A percentile compares a stretch with the other conserved stretches of the same genome.
Evolutionary conservation across 352 stramenopile species (phyloP).

Genomic region (Globisporangium cederbergense): DNA sequence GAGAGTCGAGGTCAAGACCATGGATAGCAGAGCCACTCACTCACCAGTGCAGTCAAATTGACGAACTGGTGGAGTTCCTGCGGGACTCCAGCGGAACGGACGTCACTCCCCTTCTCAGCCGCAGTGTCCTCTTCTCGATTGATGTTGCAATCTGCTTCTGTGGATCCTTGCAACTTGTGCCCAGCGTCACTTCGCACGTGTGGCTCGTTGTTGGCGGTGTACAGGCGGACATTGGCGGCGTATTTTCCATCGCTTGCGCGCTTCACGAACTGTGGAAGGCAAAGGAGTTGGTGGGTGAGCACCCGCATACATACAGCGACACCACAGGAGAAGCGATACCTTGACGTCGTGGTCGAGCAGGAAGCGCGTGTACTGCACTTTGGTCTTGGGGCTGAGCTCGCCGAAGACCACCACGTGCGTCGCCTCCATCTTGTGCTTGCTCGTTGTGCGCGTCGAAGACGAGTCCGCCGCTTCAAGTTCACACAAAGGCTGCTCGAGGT

Average conservation of each 20-base stretch:
- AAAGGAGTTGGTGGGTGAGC: background rate
- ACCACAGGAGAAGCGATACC: conserved; percentile 17
- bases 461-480: background rate
- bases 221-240: conserved; percentile 52
- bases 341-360: conserved; percentile 63
- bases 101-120: background rate
- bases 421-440: conserved; percentile 12
- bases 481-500: background rate
- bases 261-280: conserved; percentile 41
- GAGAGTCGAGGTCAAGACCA: no score
- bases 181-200: background rate
- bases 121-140: background rate
- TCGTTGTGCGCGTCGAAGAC: no score
- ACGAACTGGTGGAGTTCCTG: conserved; percentile 24
- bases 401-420: conserved; percentile 56
- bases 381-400: conserved; percentile 53
- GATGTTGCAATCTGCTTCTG: no score
- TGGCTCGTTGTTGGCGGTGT: background rate
- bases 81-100: background rate
- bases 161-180: background rate
- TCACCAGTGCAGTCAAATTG: conserved; percentile 38
- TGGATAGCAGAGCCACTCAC: conserved; percentile 8
- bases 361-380: conserved; percentile 67
- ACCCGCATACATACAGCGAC: background rate
- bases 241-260: conserved; percentile 48